A percentile compares a stretch with the other conserved stretches of the same genome.
Conservation (phyloP, 164 flowering plant genomes). For the Stephania japonica region DNA sequence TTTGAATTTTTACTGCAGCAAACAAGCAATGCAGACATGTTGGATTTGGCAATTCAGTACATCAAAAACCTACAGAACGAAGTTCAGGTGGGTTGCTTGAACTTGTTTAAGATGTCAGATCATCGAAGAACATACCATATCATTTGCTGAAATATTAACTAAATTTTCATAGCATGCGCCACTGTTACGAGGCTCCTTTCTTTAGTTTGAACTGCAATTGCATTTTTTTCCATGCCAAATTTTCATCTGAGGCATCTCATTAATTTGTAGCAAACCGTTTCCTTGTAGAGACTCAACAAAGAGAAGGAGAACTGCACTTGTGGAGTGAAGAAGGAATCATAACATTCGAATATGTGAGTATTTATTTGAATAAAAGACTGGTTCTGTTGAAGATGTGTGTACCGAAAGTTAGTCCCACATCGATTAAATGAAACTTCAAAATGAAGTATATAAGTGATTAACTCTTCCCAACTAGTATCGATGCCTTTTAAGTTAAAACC, state of each 20-base stretch:
- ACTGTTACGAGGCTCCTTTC: not conserved
- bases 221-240: not conserved
- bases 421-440: no score
- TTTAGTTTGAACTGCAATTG: not conserved
- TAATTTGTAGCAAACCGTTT: not conserved
- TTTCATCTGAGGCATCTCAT: not conserved
- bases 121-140: no score
- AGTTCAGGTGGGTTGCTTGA: conserved; percentile 48
- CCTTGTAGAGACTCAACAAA: conserved; percentile 46
- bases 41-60: conserved; percentile 86
- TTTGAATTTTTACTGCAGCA: conserved; percentile 43
- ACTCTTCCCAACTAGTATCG: no score
- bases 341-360: not conserved
- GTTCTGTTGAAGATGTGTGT: no score
- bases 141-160: no score
- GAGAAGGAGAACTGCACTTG: conserved; percentile 53
- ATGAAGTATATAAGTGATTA: no score
- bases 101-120: no score
- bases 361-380: not conserved
- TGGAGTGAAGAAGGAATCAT: conserved; percentile 36
- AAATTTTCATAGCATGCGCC: no score
- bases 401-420: no score
- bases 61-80: conserved; percentile 72
- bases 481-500: no score
- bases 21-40: conserved; percentile 92